phyloP scores from a whole-genome alignment of 1,139 yeast species.

The Scheffersomyces insectosa region DNA sequence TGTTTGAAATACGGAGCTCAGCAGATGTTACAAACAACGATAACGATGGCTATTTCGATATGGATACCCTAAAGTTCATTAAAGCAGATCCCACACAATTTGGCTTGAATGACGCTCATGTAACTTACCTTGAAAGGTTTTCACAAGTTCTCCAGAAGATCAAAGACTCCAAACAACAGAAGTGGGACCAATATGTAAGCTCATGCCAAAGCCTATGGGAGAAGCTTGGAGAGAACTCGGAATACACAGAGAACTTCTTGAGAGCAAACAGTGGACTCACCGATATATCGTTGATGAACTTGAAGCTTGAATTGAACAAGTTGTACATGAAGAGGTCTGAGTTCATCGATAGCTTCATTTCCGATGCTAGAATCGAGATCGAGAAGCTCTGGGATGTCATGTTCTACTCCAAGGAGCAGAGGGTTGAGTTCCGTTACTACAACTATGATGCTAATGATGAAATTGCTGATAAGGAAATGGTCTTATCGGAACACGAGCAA shows the following conservation, averaged over 20 bases:
- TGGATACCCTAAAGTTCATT: conserved; percentile 39
- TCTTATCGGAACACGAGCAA: conserved; percentile 58
- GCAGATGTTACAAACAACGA: conserved; percentile 15
- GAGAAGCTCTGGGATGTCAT: conserved; percentile 62
- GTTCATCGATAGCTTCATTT: conserved; percentile 66
- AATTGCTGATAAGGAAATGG: conserved; percentile 53
- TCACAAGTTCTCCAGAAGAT: conserved; percentile 26
- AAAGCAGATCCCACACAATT: conserved; percentile 39
- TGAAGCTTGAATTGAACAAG: conserved; percentile 57
- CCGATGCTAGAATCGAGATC: conserved; percentile 59
- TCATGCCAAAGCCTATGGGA: conserved; percentile 52
- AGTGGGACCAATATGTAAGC: conserved; percentile 29
- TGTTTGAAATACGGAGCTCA: conserved; percentile 16
- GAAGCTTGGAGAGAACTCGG: conserved; percentile 43
- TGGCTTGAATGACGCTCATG: conserved; percentile 39
- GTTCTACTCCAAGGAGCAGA: conserved; percentile 53
- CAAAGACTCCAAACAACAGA: conserved; percentile 34
- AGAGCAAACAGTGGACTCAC: conserved; percentile 36
- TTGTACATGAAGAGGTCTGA: conserved; percentile 61
- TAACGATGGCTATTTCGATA: conserved; percentile 29
- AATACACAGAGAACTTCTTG: conserved; percentile 39
- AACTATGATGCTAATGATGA: conserved; percentile 39
- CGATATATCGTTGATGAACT: conserved; percentile 37
- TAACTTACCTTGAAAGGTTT: conserved; percentile 32
- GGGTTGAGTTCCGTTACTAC: conserved; percentile 36